Base-by-base conservation (phyloP, 257 asterid species). In the Capsicum chinense region DNA sequence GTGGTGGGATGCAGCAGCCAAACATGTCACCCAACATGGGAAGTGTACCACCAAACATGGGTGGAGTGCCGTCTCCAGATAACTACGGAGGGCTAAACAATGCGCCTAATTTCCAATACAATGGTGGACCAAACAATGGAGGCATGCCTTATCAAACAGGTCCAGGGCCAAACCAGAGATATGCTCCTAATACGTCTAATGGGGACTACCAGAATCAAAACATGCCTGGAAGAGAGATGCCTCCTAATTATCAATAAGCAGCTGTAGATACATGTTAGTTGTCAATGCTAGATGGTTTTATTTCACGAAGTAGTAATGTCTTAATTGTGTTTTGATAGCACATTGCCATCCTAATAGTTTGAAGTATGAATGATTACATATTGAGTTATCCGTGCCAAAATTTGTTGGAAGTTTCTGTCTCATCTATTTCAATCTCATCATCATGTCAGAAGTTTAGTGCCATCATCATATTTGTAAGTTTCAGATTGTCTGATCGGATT, bases 161-260 rank as follows among this genome's bases (percentile, higher is more conserved):
- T 16, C 88, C 90, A 1, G 85, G 87, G 39, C 89, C 88, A 7
- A 87, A 87, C 47, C 91, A 85, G 82, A 84, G 88, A 50, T 89
- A 76, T 62, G 85, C 84, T 64, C 85, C 83, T 42, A 83, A 80
- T 76, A 15, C 21, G 79, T 86, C 86, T 15, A 87, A 70, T 35
- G 86, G 86, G 56, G 73, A 82, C 50, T 56, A 80, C 52, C 87
- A 85, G 13, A 85, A 56, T 86, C 91, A 87, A 84, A 89, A 91
- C 86, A 70, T 87, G 6, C 90, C 90, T 12, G 93, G 92, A 78
- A 89, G 95, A 86, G 91, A 89, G 76, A 56, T 86, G 82, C 84
- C 79, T 37, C 66, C 92, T 1, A 87, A 74, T 68, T 86, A 87
- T 82, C 79, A 69, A n/a, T 74, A 86, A 86, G 82, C 50, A 71